Base-by-base conservation (phyloP, 1,284 basidiomycete genomes). In the Papiliotrema nemorosa region DNA sequence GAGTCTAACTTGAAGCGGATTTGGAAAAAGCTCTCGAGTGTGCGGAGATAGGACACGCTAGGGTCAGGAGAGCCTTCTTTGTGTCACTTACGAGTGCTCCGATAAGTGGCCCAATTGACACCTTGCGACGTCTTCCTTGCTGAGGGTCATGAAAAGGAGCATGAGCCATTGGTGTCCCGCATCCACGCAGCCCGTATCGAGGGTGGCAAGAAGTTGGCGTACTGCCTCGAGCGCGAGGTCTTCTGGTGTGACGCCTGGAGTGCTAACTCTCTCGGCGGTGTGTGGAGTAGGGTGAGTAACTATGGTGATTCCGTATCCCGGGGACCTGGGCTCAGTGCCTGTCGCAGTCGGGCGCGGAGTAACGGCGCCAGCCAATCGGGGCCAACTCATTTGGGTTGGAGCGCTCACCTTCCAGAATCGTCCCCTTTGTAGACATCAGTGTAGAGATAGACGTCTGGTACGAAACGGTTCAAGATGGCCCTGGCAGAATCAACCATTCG, bases 351-450 rank as follows among this genome's bases (percentile, higher is more conserved):
- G n/a, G n/a, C n/a, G n/a, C n/a, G n/a, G n/a, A n/a, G n/a, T n/a
- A n/a, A n/a, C n/a, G n/a, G n/a, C n/a, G n/a, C n/a, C n/a, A n/a
- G n/a, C n/a, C n/a, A n/a, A n/a, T n/a, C n/a, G n/a, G n/a, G n/a
- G n/a, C n/a, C n/a, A n/a, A n/a, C n/a, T n/a, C 16, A 31, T 6
- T 4, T 13, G 12, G 25, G 2, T 14, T 6, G 44, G 21, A 5
- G 18, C 16, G 77, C 87, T 57, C 59, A 88, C 88, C 91, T 96
- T 72, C 96, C 96, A 57, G 90, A 90, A 56, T 98, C 96, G 22
- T 92, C 89, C 9, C 93, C 93, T 69, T 96, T 92, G 77, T 97
- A 98, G 13, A 97, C 92, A 64, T 98, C 96, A 1, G 96, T 96
- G 70, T 97, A 96, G 25, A 99, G 82, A 73, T 98, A 97, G 26